Evolutionary conservation across 805 yeast genomes (phyloP).

Genomic region (Candida montana): DNA sequence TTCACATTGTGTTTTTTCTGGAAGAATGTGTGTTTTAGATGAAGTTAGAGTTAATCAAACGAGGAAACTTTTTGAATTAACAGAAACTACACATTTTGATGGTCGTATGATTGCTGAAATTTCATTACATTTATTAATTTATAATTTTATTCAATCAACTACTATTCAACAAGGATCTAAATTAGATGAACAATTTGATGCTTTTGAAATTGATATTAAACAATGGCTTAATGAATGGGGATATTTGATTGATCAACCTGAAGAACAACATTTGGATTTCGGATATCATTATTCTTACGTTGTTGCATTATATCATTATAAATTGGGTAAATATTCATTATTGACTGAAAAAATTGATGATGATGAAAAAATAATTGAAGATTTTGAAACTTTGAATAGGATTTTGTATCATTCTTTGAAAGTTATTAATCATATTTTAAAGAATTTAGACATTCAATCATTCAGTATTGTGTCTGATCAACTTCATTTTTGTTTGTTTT

Average conservation of each 20-base stretch:
- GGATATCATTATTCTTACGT: conserved; percentile 60
- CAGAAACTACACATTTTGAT: conserved; percentile 69
- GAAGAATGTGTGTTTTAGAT: conserved; percentile 59
- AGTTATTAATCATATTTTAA: conserved; percentile 24
- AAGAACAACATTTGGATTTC: conserved; percentile 68
- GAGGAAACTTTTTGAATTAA: conserved; percentile 48
- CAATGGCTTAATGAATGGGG: conserved; percentile 69
- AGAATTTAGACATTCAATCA: conserved; percentile 37
- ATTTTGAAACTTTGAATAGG: conserved; percentile 20
- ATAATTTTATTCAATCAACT: conserved; percentile 48
- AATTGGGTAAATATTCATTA: conserved; percentile 15
- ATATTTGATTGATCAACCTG: conserved; percentile 61
- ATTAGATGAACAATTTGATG: conserved; percentile 21
- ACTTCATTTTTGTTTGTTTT: conserved; percentile 40
- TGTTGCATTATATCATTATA: conserved; percentile 41
- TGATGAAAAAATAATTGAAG: conserved; percentile 16
- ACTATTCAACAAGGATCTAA: conserved; percentile 7
- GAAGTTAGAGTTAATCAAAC: conserved; percentile 55
- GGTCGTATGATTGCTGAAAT: conserved; percentile 80
- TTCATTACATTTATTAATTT: conserved; percentile 51
- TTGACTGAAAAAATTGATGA: conserved; percentile 4
- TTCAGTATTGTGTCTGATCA: conserved; percentile 72
- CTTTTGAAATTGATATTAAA: conserved; percentile 44
- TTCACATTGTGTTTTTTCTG: conserved; percentile 59
- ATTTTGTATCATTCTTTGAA: conserved; percentile 23